phyloP scores from a whole-genome alignment of 768 basidiomycete genomes.

The Kwoniella newhampshirensis region DNA sequence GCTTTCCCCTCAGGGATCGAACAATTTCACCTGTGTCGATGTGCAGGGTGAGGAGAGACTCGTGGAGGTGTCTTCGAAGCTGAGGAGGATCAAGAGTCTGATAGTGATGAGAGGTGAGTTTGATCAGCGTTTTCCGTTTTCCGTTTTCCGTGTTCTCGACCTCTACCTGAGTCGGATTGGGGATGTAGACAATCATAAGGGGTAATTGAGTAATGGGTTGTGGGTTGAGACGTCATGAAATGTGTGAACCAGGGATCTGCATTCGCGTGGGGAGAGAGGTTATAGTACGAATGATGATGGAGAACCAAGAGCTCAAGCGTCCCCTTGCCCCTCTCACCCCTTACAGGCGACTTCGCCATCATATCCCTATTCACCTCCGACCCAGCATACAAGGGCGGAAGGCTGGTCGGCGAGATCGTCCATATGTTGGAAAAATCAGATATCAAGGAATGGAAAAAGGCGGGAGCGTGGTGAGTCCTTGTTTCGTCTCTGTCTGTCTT shows the following conservation, averaged over 20 bases:
- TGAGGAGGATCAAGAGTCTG: constrained; percentile 24
- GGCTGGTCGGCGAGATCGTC: constrained; percentile 36
- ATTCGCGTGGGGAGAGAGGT: no score
- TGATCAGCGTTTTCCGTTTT: no score
- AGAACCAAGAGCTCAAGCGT: no score
- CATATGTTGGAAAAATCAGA: constrained; percentile 32
- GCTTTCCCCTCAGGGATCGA: constrained; percentile 33
- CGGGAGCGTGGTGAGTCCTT: constrained; percentile 38
- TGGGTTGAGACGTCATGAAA: no score
- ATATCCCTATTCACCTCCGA: constrained; percentile 28
- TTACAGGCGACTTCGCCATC: constrained; percentile 35
- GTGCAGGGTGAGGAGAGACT: constrained; percentile 25
- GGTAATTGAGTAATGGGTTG: no score
- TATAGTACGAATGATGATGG: constrained; percentile 2
- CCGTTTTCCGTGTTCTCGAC: no score
- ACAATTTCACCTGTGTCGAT: constrained; percentile 31
- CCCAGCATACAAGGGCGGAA: constrained; percentile 24
- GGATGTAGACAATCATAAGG: no score
- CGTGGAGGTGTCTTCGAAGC: constrained; percentile 30
- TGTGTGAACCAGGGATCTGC: no score
- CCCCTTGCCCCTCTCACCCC: no score
- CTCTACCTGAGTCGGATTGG: no score
- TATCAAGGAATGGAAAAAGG: constrained; percentile 39
- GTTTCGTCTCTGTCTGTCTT: neutral
- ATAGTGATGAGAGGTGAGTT: constrained; percentile 28